A percentile compares a stretch with the other conserved stretches of the same genome.
Evolutionary conservation across 1,284 basidiomycete species (phyloP).

Genomic region (Cryptococcus hybrid): DNA sequence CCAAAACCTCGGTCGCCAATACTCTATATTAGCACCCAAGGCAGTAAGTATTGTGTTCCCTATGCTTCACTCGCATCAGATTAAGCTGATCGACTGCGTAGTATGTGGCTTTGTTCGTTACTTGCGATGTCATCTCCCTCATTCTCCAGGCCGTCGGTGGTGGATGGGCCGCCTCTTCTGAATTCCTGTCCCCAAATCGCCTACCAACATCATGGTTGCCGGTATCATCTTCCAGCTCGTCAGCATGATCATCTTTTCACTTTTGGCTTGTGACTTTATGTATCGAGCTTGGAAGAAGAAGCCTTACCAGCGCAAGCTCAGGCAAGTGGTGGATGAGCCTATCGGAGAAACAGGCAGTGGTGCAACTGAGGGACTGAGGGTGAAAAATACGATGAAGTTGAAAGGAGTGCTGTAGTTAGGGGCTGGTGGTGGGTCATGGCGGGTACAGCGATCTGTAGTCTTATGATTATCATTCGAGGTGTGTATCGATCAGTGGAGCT

Average conservation of each 20-base stretch:
- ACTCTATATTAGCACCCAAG: constrained; percentile 36
- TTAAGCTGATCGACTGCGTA: not conserved
- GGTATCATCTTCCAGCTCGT: constrained; percentile 49
- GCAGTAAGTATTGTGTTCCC: constrained; percentile 3
- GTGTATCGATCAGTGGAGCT: constrained; percentile 13
- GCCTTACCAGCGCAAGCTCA: constrained; percentile 11
- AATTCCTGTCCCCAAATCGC: constrained; percentile 12
- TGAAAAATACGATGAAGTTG: too few species aligned
- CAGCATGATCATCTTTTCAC: constrained; percentile 38
- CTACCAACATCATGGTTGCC: constrained; percentile 44
- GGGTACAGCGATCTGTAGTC: constrained; percentile 2
- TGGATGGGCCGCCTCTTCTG: constrained; percentile 35
- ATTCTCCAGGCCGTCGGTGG: constrained; percentile 51
- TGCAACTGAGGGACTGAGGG: too few species aligned
- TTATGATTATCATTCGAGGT: constrained; percentile 12
- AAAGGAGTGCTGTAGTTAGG: not conserved
- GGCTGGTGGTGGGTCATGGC: constrained; percentile 12
- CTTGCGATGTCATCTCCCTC: constrained; percentile 47
- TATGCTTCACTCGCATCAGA: too few species aligned
- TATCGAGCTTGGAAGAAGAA: constrained; percentile 16
- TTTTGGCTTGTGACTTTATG: constrained; percentile 36
- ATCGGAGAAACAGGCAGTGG: too few species aligned
- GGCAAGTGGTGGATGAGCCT: too few species aligned
- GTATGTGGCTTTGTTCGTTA: constrained; percentile 47
- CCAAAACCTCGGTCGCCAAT: constrained; percentile 31